These are phyloP conservation scores for Colletotrichum sp. DNA, from an alignment of 2,329 filamentous ascomycete species.

Conservation along the genomic window DNA sequence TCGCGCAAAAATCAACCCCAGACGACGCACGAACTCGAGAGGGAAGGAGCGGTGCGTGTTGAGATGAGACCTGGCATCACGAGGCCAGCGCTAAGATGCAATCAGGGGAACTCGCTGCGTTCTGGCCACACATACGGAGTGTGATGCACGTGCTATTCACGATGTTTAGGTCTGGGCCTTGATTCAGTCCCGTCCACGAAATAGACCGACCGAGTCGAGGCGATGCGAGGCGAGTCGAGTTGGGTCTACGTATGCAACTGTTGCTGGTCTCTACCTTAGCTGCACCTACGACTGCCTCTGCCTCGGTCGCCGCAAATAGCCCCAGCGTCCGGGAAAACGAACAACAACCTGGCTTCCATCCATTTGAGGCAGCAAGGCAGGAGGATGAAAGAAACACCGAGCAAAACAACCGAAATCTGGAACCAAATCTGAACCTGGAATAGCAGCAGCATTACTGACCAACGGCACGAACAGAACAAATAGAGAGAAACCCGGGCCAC, in stretches of 20 bases:
- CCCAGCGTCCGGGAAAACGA: background rate
- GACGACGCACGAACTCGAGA: conserved; percentile 13
- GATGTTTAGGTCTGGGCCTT: background rate
- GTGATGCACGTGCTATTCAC: background rate
- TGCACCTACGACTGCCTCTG: background rate
- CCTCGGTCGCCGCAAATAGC: background rate
- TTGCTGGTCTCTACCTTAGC: background rate
- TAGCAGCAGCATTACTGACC: background rate
- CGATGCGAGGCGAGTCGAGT: background rate
- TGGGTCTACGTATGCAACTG: background rate
- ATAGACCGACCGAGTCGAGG: background rate
- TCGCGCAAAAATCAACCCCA: background rate
- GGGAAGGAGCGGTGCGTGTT: conserved; percentile 4
- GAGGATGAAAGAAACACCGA: background rate
- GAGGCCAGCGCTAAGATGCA: background rate
- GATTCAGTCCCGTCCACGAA: background rate
- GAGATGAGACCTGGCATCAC: background rate
- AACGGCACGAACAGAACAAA: background rate
- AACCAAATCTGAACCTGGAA: background rate
- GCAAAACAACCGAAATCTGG: background rate
- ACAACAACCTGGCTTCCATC: background rate
- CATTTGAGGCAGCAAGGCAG: background rate
- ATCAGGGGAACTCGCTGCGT: background rate
- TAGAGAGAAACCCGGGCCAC: background rate
- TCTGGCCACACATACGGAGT: background rate